Percentiles rank a stretch among this genome's conserved stretches.
phyloP scores from a whole-genome alignment of 805 yeast genomes.

The Candida verbasci region DNA sequence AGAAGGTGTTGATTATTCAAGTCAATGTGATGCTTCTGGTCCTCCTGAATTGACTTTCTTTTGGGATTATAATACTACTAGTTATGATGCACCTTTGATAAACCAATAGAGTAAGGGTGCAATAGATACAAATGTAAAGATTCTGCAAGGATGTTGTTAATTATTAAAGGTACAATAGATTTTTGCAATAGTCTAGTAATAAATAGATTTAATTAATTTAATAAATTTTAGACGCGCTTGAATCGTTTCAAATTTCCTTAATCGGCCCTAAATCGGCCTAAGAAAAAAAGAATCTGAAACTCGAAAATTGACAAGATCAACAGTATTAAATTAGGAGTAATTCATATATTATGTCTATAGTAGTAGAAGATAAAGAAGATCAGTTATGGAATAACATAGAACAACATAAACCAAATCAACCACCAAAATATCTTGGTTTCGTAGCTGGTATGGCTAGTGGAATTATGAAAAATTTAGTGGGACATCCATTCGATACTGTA shows the following conservation, averaged over 20 bases:
- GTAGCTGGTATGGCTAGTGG: conserved; percentile 89
- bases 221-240: no score
- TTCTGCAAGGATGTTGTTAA: no score
- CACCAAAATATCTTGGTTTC: conserved; percentile 65
- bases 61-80: conserved; percentile 32
- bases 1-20: conserved; percentile 19
- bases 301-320: not conserved
- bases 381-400: conserved; percentile 12
- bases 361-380: conserved; percentile 25
- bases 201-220: no score
- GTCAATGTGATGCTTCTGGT: conserved; percentile 22
- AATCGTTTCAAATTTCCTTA: not conserved
- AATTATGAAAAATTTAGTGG: conserved; percentile 80
- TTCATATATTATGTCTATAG: conserved; percentile 17
- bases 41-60: conserved; percentile 33
- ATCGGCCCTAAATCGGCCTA: not conserved
- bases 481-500: conserved; percentile 90
- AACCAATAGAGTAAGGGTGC: no score
- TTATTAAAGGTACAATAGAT: not conserved
- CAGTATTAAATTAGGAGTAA: no score
- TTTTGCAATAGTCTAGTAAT: no score
- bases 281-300: not conserved
- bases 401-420: conserved; percentile 19
- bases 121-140: no score
- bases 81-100: conserved; percentile 9